These are phyloP conservation scores for Fonticula alba DNA, from an alignment of 78 protist species.

Conservation along the genomic window DNA sequence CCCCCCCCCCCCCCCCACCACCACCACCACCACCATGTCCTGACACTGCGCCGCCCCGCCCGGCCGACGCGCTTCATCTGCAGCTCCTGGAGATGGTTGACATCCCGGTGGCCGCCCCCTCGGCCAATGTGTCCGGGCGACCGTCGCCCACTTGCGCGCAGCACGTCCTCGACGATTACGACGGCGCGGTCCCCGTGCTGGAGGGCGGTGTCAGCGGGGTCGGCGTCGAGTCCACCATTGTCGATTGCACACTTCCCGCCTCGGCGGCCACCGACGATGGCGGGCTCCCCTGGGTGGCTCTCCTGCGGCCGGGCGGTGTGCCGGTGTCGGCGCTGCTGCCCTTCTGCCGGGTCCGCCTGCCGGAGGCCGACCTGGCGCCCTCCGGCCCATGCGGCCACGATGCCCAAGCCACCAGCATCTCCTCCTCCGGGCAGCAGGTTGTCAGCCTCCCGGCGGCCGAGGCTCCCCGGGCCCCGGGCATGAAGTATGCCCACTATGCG, in stretches of 20 bases:
- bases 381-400: too few species aligned
- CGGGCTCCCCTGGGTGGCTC: too few species aligned
- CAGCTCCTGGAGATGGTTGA: background rate
- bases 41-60: too few species aligned
- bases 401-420: too few species aligned
- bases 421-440: too few species aligned
- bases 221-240: slow-evolving; percentile 16
- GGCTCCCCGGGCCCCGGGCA: slow-evolving; percentile 1
- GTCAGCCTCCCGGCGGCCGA: background rate
- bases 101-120: slow-evolving; percentile 8
- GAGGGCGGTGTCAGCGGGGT: slow-evolving; percentile 7
- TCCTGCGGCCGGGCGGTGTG: slow-evolving; percentile 9
- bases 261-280: background rate
- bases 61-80: too few species aligned
- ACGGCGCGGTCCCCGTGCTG: background rate
- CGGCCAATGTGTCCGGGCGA: slow-evolving; percentile 19
- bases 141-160: slow-evolving; percentile 11
- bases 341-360: too few species aligned
- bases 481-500: slow-evolving; percentile 13
- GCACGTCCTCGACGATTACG: slow-evolving; percentile 12
- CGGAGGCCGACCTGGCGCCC: too few species aligned
- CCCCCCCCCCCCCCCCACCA: too few species aligned
- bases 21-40: too few species aligned
- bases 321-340: background rate
- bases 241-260: background rate